Base-by-base conservation (phyloP, 2,329 filamentous ascomycete genomes). In the Keithomyces neogunnii region DNA sequence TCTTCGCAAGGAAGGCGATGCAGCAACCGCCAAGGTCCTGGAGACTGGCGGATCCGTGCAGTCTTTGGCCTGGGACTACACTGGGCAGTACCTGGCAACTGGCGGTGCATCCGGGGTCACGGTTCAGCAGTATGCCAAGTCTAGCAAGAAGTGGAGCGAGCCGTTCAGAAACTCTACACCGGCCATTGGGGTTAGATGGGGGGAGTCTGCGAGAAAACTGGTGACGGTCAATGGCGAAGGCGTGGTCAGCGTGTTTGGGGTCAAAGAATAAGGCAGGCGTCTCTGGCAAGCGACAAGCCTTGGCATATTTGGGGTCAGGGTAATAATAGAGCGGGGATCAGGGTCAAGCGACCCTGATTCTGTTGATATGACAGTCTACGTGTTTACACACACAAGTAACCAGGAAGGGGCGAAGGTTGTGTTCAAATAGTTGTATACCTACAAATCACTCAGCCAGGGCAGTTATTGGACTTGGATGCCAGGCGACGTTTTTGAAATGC, bases 81-180 rank as follows among this genome's bases (percentile, higher is more conserved):
- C 88, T 5, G 92, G 91, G 43, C 92, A 96, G 69, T 99, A 88
- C 73, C 76, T 99, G 49, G 88, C 91, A 30, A 86, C 87, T 10
- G 88, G 82, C 3, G 92, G 92, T 5, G 78, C 85, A 3, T 83
- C 85, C 44, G 90, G 90, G 31, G 73, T 96, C 45, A 88, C 87
- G 4, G 88, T 99, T 40, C 89, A 93, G 67, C 87, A 95, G 62
- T 99, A 95, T 69, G 79, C 81, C 56, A 99, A 97, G 77, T 75
- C 83, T 49, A 78, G 82, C 55, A 99, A 96, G 79, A 77, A 80
- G 52, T 99, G 93, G 93, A 86, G 84, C 44, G 90, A 96, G 73
- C 85, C 88, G 8, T 74, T 96, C 58, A 80, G 86, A 61, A 89
- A 81, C 64, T 88, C 86, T 3, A 78, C 89, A 29, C 79, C 86